These are phyloP conservation scores for Penicillium occitanis DNA, from an alignment of 2,329 filamentous ascomycete species.

Conservation along the genomic window DNA sequence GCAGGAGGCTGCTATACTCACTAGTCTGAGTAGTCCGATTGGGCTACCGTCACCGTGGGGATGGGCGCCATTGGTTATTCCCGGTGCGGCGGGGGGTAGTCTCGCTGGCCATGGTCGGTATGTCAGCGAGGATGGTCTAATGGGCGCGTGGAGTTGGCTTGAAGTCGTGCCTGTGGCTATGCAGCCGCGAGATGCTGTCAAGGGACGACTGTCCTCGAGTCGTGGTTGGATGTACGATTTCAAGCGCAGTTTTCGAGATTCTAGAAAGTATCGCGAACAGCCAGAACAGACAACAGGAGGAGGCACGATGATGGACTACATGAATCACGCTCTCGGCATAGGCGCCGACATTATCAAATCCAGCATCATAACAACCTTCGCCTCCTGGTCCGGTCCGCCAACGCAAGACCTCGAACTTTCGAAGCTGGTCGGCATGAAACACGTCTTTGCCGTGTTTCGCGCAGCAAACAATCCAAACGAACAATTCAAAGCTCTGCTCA, in stretches of 20 bases:
- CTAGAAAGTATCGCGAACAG: background rate
- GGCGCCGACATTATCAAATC: conserved; percentile 6
- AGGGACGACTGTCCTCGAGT: background rate
- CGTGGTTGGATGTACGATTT: background rate
- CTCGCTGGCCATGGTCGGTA: background rate
- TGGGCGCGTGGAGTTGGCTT: background rate
- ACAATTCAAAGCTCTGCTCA: background rate
- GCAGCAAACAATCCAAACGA: background rate
- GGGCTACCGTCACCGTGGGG: background rate
- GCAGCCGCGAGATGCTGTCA: background rate
- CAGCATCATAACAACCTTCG: background rate
- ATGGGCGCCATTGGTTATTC: background rate
- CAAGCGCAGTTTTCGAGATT: background rate
- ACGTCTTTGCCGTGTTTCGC: background rate
- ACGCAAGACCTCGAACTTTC: background rate
- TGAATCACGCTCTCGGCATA: background rate
- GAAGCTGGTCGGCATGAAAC: background rate
- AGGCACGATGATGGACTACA: background rate
- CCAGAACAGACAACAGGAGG: background rate
- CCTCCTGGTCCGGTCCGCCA: background rate
- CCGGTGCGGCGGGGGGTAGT: background rate
- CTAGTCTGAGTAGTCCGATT: background rate
- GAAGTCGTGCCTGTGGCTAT: background rate
- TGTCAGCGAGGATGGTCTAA: background rate
- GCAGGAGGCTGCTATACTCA: background rate